phyloP scores from a whole-genome alignment of 441 rosid genomes.

The Pelargonium myrrhifolium region DNA sequence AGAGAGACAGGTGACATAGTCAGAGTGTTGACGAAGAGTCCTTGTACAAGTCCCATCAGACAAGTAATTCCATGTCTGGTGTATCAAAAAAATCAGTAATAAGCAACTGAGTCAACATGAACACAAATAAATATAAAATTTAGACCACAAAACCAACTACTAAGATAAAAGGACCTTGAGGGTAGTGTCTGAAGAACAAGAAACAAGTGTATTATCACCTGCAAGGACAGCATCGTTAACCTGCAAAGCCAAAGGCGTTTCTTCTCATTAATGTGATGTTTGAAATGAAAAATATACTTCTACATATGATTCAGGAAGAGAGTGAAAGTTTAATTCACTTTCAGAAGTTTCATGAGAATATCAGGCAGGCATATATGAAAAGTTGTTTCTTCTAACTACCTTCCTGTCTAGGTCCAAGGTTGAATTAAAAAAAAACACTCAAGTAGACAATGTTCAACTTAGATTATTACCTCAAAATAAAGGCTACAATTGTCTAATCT shows the following conservation, averaged over 20 bases:
- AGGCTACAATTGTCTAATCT: neutral
- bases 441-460: neutral
- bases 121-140: conserved; percentile 13
- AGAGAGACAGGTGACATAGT: conserved; percentile 95
- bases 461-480: neutral
- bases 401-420: neutral
- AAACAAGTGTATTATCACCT: conserved; percentile 80
- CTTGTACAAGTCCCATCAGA: conserved; percentile 78
- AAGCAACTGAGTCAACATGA: conserved; percentile 13
- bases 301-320: too few relatives aligned
- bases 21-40: conserved; percentile 94
- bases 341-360: neutral
- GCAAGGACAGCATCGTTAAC: conserved; percentile 86
- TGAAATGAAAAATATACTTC: neutral
- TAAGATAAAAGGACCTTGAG: conserved; percentile 56
- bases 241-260: conserved; percentile 34
- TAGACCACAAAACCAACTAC: conserved; percentile 10
- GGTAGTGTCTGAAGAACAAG: conserved; percentile 95
- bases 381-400: too few relatives aligned
- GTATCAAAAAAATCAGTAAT: conserved; percentile 2
- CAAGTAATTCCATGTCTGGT: conserved; percentile 82
- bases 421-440: neutral
- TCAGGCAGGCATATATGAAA: neutral
- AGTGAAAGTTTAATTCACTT: too few relatives aligned
- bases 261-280: neutral